Evolutionary conservation across 2,329 filamentous ascomycete genomes (phyloP), one percentile per base, ranked within the genome.

Genomic region (Ceratocystis albifundus): DNA sequence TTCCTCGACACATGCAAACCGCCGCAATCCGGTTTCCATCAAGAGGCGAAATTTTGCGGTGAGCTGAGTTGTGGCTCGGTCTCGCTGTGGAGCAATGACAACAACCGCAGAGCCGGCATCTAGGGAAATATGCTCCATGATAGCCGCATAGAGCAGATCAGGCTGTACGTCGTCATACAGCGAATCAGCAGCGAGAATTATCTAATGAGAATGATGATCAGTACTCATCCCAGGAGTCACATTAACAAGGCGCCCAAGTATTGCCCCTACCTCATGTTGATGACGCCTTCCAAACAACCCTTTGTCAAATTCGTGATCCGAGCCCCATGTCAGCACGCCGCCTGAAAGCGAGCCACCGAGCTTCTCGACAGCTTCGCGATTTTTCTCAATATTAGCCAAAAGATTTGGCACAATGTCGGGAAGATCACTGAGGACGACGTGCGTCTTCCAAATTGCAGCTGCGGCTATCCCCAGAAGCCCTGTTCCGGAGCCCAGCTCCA

Each of bases 401-500:
- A 97, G 80, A 70, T 97, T 97, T 0, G 86, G 80, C 61, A 93
- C 81, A 71, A 97, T 96, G n/a, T 82, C 82, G 0, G 89, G 87
- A 32, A 97, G 77, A 73, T 97, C 94, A 45, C 89, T 96, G 64
- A 96, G 79, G 8, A 88, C 77, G 3, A 96, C 87, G 20, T 82
- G 77, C 0, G 82, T 80, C 55, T 79, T 78, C 78, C 88, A 88
- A 28, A 90, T 78, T 15, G 84, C 85, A 6, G 91, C 90, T 28
- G 92, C 90, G 1, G 92, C 88, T 55, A 97, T 79, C 0, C 94
- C 94, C 8, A 96, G 83, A n/a, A 99, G 81, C 0, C 93, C 93
- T 0, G 93, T 97, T 0, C 94, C 93, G 0, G 93, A 87, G 3
- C 93, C 94, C 1, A 97, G 81, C 73, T 97, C 93, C 7, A 97